A percentile compares a stretch with the other conserved stretches of the same genome.
Conservation (phyloP, 345 rosid species). For the Syzygium aqueum region DNA sequence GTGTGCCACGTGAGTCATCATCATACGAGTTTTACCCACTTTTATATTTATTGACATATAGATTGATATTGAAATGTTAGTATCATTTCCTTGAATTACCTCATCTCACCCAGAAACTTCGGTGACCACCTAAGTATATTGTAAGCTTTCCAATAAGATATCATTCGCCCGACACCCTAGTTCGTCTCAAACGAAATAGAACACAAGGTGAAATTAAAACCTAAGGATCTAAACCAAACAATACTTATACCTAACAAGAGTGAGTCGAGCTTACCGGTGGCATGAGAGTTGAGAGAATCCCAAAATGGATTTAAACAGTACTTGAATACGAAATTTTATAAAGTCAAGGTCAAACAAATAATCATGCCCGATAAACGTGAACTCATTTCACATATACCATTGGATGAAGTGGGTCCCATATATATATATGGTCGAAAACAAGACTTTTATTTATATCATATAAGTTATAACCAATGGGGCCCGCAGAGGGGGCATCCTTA, state of each 20-base stretch:
- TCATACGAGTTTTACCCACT: background rate
- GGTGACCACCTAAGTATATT: background rate
- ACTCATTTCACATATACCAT: background rate
- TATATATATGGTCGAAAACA: too few relatives aligned
- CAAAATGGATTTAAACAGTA: background rate
- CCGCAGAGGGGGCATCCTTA: too few relatives aligned
- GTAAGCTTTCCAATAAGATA: background rate
- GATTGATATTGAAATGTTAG: background rate
- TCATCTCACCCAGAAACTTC: background rate
- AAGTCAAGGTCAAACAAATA: background rate
- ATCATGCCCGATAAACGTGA: background rate
- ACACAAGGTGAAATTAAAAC: background rate
- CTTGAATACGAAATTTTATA: fast-evolving
- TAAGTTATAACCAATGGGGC: too few relatives aligned
- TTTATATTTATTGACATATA: background rate
- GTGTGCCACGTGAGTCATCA: background rate
- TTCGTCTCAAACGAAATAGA: background rate
- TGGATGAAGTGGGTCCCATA: too few relatives aligned
- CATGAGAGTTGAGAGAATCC: background rate
- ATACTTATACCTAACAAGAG: background rate
- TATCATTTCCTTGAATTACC: background rate
- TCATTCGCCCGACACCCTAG: background rate
- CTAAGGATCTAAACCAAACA: background rate
- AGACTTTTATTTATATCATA: too few relatives aligned
- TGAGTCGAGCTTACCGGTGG: fast-evolving